Base-by-base conservation (phyloP, 2,329 filamentous ascomycete genomes). In the Diplodia seriata region DNA sequence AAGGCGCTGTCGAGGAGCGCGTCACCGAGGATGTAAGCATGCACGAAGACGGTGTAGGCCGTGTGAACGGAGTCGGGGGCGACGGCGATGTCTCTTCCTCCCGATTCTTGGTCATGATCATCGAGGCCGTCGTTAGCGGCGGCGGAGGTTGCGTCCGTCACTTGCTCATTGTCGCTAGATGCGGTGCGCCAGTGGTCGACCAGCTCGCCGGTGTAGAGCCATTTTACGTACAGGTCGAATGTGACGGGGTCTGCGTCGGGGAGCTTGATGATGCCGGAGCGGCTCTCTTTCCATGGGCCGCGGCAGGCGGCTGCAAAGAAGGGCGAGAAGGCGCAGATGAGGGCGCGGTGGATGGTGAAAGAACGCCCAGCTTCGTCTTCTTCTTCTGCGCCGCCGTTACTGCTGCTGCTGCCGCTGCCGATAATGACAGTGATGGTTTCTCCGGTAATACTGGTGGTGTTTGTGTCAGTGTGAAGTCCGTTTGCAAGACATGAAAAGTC, bases 221-320 rank as follows among this genome's bases (percentile, higher is more conserved):
- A 72, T 15, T 66, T 66, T 2, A 68, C 40, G 55, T 63, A 71
- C 18, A 68, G 40, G 1, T 20, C 29, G 36, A 72, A 71, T 3
- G 15, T 18, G 8, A 49, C 62, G 0, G 65, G 47, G 5, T 64
- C 20, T 1, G 38, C 31, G 2, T 69, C 38, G 0, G 63, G 67
- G 1, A 72, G 49, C 6, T 29, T 15, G 12, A 71, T 38, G 6
- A 29, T n/a, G 4, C 54, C 59, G 20, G 20, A 18, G 9, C 62
- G 64, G 15, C 50, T 40, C 4, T 62, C 38, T 1, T 54, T 33
- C 68, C 69, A 70, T 4, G 64, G 56, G 4, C 65, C 61, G 23
- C 68, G 69, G 51, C 68, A 50, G 4, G 67, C 61, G 6, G 29
- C 26, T 29, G 57, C 33, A 61, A 70, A 70, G 55, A 68, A 70